Conservation (phyloP, 2,329 filamentous ascomycete genomes). For the Talaromyces sp. region DNA sequence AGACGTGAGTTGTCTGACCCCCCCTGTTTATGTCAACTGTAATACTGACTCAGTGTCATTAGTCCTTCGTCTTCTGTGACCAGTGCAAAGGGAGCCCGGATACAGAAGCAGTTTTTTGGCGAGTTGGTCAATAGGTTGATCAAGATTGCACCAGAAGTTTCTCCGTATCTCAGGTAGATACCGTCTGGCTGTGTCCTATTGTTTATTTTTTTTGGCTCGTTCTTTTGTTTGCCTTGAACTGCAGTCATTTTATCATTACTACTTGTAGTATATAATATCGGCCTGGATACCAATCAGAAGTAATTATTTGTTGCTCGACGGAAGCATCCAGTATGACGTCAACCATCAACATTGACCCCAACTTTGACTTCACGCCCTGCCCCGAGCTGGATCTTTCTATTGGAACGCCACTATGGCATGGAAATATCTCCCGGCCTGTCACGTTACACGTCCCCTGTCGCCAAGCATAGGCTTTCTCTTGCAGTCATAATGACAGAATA, state of each 20-base stretch:
- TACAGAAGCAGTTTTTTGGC: slow-evolving; percentile 20
- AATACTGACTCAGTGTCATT: neutral
- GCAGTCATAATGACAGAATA: slow-evolving; percentile 6
- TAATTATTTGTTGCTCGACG: neutral
- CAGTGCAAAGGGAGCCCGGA: slow-evolving; percentile 2
- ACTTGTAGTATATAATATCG: neutral
- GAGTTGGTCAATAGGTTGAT: slow-evolving; percentile 20
- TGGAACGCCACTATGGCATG: neutral
- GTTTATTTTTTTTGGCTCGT: neutral
- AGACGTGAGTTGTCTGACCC: slow-evolving; percentile 14
- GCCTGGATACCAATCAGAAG: neutral
- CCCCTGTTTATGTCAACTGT: neutral
- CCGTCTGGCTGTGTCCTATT: neutral
- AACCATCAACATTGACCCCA: neutral
- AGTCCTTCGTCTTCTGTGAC: slow-evolving; percentile 15
- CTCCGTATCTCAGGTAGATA: neutral
- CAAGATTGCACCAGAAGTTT: slow-evolving; percentile 17
- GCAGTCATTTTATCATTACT: neutral
- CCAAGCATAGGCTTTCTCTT: neutral
- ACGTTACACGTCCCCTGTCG: neutral
- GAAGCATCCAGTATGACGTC: neutral
- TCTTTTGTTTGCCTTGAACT: neutral
- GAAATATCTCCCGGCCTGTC: neutral
- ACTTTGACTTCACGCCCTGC: neutral
- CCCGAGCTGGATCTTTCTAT: neutral